Evolutionary conservation across 2,329 filamentous ascomycete species (phyloP), one percentile per base, ranked within the genome.

Genomic region (Cladobotryum mycophilum): DNA sequence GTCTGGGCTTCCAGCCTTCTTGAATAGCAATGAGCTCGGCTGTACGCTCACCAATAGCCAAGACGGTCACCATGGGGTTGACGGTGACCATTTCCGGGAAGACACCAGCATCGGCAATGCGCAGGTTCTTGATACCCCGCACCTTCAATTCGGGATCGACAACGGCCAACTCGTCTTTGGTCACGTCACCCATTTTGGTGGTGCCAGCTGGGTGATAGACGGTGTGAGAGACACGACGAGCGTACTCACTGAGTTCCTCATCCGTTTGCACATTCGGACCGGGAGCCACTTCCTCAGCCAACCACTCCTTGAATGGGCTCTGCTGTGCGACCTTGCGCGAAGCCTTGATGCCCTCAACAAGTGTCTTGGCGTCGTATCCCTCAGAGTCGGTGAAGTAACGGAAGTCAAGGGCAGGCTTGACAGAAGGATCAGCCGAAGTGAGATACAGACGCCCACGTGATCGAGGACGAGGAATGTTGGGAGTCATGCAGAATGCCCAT

Each of bases 401-500:
- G 82, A 92, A 92, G 73, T 93, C 88, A 54, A 93, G 80, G 3
- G 88, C 85, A 14, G 88, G 88, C 73, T 92, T 92, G 66, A 88
- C 83, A 56, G 64, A 76, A 1, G 88, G 87, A 68, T 92, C 86
- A 35, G 82, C 68, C 25, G 85, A 89, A 48, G 85, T 89, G 58
- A 92, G 80, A 72, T 86, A 92, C 62, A 92, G 75, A 56, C 83
- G 80, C 53, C 89, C 89, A 49, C 85, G 82, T 43, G 86, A 90
- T 48, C 87, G 84, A 25, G 89, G 86, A 20, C 89, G 86, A 34
- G 88, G 88, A 61, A 95, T 93, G 73, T 95, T 93, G 62, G 89
- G 89, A 14, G 89, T 93, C 85, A 93, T 93, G 80, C 89, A 93
- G 76, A 95, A 95, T 47, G 88, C 89, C 61, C 91, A 86, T 54